Conservation (phyloP, 225 moss, liverwort and hornwort species). For the Polytrichum commune region DNA sequence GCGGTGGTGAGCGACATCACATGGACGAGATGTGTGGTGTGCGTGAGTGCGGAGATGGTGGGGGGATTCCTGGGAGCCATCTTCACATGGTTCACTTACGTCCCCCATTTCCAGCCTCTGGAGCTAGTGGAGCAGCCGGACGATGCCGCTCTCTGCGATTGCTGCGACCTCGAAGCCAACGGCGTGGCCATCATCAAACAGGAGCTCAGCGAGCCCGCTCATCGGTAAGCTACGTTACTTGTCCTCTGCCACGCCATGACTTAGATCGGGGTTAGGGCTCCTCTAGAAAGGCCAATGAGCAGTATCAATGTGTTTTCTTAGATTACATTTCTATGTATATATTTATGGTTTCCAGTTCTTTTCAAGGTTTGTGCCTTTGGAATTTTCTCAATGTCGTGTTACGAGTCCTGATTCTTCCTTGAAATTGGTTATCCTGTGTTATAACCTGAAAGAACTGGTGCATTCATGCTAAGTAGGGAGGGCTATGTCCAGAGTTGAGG, state of each 20-base stretch:
- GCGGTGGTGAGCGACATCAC: slow-evolving; percentile 37
- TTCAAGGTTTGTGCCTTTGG: too few species aligned
- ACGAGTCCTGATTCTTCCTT: too few species aligned
- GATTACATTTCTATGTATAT: too few species aligned
- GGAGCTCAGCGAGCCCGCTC: slow-evolving; percentile 43
- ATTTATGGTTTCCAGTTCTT: too few species aligned
- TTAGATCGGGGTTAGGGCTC: too few species aligned
- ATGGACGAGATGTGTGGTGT: slow-evolving; percentile 25
- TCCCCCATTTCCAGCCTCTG: slow-evolving; percentile 48
- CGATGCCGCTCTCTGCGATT: slow-evolving; percentile 24
- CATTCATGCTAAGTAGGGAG: too few species aligned
- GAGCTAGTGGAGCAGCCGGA: slow-evolving; percentile 29
- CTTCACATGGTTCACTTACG: slow-evolving; percentile 44
- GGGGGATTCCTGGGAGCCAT: slow-evolving; percentile 38
- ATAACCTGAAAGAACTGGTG: too few species aligned
- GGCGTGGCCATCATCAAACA: slow-evolving; percentile 55
- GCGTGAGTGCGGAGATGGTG: slow-evolving; percentile 39
- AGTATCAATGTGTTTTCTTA: too few species aligned
- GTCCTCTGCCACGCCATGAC: not conserved
- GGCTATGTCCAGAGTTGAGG: too few species aligned
- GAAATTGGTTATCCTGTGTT: too few species aligned
- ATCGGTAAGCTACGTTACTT: slow-evolving; percentile 23
- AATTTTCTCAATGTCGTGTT: too few species aligned
- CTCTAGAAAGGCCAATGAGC: too few species aligned
- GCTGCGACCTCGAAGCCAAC: slow-evolving; percentile 47